A percentile compares a stretch with the other conserved stretches of the same genome.
Evolutionary conservation across 805 yeast genomes (phyloP).

Genomic region (Ogataea trehaloabstinens): DNA sequence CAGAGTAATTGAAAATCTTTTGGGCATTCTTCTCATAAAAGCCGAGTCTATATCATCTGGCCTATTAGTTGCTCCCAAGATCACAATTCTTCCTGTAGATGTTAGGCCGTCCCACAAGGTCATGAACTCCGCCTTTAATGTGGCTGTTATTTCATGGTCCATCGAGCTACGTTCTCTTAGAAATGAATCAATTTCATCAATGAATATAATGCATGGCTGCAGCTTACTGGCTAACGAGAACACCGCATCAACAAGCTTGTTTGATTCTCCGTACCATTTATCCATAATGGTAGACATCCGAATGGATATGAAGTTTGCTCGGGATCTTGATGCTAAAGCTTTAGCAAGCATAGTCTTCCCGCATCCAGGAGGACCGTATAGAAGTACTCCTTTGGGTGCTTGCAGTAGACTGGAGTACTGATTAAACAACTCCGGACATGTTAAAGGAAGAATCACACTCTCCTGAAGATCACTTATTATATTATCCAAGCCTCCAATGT

Average conservation of each 20-base stretch:
- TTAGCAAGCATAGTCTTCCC: slow-evolving; percentile 98
- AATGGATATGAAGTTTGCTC: slow-evolving; percentile 86
- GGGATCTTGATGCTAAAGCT: slow-evolving; percentile 88
- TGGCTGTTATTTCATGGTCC: slow-evolving; percentile 95
- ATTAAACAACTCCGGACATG: slow-evolving; percentile 70
- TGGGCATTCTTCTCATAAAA: slow-evolving; percentile 89
- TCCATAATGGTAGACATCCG: slow-evolving; percentile 94
- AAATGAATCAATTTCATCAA: slow-evolving; percentile 95
- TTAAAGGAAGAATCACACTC: slow-evolving; percentile 83
- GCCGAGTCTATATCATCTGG: slow-evolving; percentile 91
- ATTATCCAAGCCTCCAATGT: slow-evolving; percentile 84
- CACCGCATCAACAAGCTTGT: slow-evolving; percentile 89
- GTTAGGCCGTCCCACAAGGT: slow-evolving; percentile 93
- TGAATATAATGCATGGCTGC: slow-evolving; percentile 92
- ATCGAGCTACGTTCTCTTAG: slow-evolving; percentile 76
- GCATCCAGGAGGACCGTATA: slow-evolving; percentile 97
- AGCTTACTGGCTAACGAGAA: slow-evolving; percentile 86
- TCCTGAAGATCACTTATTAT: slow-evolving; percentile 85
- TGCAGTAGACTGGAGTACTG: slow-evolving; percentile 68
- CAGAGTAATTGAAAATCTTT: slow-evolving; percentile 72
- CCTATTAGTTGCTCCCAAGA: slow-evolving; percentile 93
- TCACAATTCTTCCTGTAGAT: slow-evolving; percentile 73
- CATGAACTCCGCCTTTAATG: slow-evolving; percentile 95
- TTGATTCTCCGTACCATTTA: slow-evolving; percentile 96
- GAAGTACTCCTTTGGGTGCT: slow-evolving; percentile 91